phyloP scores from a whole-genome alignment of 257 asterid genomes.

The Ballota nigra region DNA sequence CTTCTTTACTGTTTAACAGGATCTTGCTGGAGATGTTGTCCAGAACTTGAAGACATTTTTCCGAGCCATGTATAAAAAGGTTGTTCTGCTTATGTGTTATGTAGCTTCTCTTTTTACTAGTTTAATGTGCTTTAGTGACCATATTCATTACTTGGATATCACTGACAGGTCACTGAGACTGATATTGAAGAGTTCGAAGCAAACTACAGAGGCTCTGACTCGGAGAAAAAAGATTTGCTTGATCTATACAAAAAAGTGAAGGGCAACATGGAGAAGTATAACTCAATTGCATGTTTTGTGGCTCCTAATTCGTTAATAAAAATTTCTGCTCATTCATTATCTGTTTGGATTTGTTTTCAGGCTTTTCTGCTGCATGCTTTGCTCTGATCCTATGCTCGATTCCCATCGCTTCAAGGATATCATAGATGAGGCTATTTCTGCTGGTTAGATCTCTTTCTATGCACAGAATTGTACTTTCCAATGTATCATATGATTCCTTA shows the following conservation, averaged over 20 bases:
- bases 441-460: conserved; percentile 41
- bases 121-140: not conserved
- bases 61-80: conserved; percentile 81
- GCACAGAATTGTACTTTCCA: not conserved
- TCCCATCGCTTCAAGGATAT: conserved; percentile 94
- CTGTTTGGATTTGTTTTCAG: conserved; percentile 36
- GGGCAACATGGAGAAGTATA: conserved; percentile 87
- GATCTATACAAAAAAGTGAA: conserved; percentile 64
- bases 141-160: conserved; percentile 8
- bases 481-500: not conserved
- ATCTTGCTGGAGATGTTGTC: conserved; percentile 74
- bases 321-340: conserved; percentile 1
- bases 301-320: not conserved
- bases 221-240: conserved; percentile 79
- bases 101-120: not conserved
- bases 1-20: conserved; percentile 47
- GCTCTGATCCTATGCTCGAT: conserved; percentile 82
- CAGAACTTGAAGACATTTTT: conserved; percentile 77
- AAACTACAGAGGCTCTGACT: conserved; percentile 82
- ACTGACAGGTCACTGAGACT: conserved; percentile 67
- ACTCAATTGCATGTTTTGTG: not conserved
- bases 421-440: conserved; percentile 73
- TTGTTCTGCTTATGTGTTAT: conserved; percentile 11
- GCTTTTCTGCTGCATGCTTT: conserved; percentile 91
- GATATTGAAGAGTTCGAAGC: conserved; percentile 95